A percentile compares a stretch with the other conserved stretches of the same genome.
Conservation (phyloP, 23 red algal genomes). For the Gracilaria vermiculophylla region DNA sequence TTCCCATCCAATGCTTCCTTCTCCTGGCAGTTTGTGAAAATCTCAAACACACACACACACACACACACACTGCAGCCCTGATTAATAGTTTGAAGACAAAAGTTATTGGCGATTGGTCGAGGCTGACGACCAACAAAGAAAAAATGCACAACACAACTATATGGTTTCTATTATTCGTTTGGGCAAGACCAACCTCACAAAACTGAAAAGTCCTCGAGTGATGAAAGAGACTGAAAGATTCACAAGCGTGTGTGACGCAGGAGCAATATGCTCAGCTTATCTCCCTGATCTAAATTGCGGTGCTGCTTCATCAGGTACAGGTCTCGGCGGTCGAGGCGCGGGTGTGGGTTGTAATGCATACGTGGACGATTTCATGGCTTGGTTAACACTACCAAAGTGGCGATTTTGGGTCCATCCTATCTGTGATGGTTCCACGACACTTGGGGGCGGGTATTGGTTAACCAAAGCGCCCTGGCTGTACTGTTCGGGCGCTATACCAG, state of each 20-base stretch:
- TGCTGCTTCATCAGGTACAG: slow-evolving; percentile 11
- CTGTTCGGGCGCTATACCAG: background rate
- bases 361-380: background rate
- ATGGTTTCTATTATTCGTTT: too few species aligned
- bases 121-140: too few species aligned
- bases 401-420: slow-evolving; percentile 17
- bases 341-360: background rate
- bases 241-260: background rate
- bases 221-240: too few species aligned
- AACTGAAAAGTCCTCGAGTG: too few species aligned
- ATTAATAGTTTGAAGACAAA: too few species aligned
- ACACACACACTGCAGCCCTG: too few species aligned
- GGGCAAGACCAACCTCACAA: too few species aligned
- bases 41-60: too few species aligned
- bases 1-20: too few species aligned
- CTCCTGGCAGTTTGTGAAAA: too few species aligned
- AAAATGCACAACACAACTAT: too few species aligned
- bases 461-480: background rate
- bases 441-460: background rate
- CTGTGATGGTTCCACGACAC: background rate
- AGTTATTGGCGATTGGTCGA: too few species aligned
- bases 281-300: background rate
- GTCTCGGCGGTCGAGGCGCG: background rate
- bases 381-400: background rate
- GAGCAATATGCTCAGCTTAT: background rate